phyloP scores from a whole-genome alignment of 371 early-diverging fungal species.

The Rhizopus delemar region DNA sequence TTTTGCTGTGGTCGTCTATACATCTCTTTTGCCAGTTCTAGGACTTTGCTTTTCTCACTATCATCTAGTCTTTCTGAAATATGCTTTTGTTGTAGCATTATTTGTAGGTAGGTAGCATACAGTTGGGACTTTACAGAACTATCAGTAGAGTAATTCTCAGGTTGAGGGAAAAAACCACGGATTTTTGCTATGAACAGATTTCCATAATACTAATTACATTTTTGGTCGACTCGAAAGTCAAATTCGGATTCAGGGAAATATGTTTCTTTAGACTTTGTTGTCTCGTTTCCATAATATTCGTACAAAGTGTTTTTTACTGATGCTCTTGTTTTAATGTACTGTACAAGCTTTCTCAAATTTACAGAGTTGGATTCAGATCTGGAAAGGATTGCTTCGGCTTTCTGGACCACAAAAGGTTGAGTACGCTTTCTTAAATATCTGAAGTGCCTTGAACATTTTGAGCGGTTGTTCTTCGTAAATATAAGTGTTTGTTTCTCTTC shows the following conservation, averaged over 20 bases:
- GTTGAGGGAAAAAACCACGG: no score
- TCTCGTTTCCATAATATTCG: slow-evolving; percentile 6
- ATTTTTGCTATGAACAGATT: neutral
- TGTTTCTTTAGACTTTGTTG: neutral
- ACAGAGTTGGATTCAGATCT: neutral
- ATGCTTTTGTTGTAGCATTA: no score
- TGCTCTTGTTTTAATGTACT: slow-evolving; percentile 4
- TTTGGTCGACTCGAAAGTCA: neutral
- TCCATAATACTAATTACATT: neutral
- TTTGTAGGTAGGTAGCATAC: no score
- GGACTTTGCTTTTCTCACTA: no score
- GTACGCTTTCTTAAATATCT: neutral
- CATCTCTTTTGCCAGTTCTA: no score
- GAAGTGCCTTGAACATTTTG: neutral
- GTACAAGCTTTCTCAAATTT: neutral
- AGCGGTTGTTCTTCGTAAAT: neutral
- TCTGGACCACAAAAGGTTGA: neutral
- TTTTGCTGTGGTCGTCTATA: no score
- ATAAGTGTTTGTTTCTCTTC: neutral
- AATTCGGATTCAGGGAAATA: neutral
- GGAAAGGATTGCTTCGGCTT: neutral
- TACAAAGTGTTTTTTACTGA: neutral
- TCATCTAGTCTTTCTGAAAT: no score
- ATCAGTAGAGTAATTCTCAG: no score
- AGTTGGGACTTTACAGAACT: no score